Conservation (phyloP, 164 flowering plant species). For the Santalum album region DNA sequence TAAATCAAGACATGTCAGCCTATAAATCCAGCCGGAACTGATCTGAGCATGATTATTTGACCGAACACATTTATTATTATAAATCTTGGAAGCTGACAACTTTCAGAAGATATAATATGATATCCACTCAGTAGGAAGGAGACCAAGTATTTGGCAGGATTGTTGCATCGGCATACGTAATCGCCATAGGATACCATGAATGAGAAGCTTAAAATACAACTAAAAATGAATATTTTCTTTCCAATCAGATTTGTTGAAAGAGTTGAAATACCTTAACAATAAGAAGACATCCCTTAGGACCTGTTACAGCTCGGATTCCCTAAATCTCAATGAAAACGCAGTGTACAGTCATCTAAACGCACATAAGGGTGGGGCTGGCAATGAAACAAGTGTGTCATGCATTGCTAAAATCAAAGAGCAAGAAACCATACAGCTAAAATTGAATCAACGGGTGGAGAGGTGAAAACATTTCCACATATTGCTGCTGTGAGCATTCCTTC, state of each 20-base stretch:
- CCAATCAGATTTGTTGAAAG: not conserved
- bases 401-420: not conserved
- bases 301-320: conserved; percentile 99
- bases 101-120: too few relatives aligned
- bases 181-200: too few relatives aligned
- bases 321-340: conserved; percentile 20
- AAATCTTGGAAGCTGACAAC: too few relatives aligned
- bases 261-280: conserved; percentile 64
- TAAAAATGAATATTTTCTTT: not conserved
- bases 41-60: too few relatives aligned
- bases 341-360: not conserved
- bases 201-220: too few relatives aligned
- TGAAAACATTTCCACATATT: conserved; percentile 85
- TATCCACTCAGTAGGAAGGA: too few relatives aligned
- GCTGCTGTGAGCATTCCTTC: conserved; percentile 98
- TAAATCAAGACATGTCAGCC: conserved; percentile 4
- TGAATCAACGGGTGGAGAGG: conserved; percentile 85
- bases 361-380: conserved; percentile 2
- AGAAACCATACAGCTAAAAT: conserved; percentile 69
- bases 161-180: too few relatives aligned
- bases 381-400: not conserved
- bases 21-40: too few relatives aligned
- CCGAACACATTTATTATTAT: too few relatives aligned
- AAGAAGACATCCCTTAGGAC: conserved; percentile 87
- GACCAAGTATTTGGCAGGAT: not conserved